Evolutionary conservation across 805 yeast species (phyloP), one percentile per base, ranked within the genome.

Genomic region (Candida orba): DNA sequence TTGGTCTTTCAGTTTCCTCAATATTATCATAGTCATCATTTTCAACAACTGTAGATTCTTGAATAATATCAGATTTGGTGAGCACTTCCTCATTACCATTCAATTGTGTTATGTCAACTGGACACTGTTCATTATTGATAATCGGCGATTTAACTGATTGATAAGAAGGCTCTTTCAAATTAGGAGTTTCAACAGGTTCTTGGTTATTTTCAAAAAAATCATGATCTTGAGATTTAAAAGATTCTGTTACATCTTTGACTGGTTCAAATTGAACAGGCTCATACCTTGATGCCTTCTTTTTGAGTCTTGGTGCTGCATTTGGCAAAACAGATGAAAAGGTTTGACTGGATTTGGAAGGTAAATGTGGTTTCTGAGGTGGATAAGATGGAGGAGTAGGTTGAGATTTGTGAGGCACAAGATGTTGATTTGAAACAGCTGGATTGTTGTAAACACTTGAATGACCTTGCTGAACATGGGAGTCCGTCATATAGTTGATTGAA

Each of bases 201-300:
- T 20, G 22, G 5, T 20, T 20, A 20, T 20, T 27, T 10, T 10
- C 14, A 27, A 10, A 13, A 6, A 12, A 3, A 35, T 4, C 27
- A 35, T 9, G 6, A 23, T 22, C 37, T 20, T 24, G 24, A 10
- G 1, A 6, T 18, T 20, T 17, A 5, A 6, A 18, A 12, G 23
- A 14, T 31, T 4, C 18, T 15, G 18, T 15, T 3, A 8, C 34
- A 33, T 33, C 35, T 33, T 17, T 33, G 20, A 20, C 14, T 14
- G 36, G 38, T 25, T 29, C 32, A 15, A 34, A 30, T 30, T 17
- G 30, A n/a, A 36, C n/a, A 9, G 37, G 37, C 2, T 37, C 40
- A 36, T 43, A 43, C 39, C 46, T 43, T 3, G 46, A 18, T 4
- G 8, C 35, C 10, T 18, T 33, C 17, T 12, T 18, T 17, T 33